Base-by-base conservation (phyloP, 2,329 filamentous ascomycete genomes). In the Didymella segeticola region DNA sequence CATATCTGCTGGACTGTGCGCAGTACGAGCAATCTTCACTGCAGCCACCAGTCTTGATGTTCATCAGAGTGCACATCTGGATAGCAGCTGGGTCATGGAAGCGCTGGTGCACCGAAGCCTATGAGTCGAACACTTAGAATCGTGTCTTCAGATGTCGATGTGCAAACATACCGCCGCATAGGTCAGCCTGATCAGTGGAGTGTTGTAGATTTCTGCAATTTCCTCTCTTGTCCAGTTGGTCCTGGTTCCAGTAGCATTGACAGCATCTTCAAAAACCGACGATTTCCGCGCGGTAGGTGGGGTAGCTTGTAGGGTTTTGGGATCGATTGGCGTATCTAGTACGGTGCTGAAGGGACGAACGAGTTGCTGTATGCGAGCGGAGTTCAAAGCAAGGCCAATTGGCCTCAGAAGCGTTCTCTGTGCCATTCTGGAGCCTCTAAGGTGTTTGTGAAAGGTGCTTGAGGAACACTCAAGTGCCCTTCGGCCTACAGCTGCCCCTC, bases 21-120 rank as follows among this genome's bases (percentile, higher is more conserved):
- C 91, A 96, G 84, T 96, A 96, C 20, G 89, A 91, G 78, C 92
- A 96, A 76, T 96, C 92, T 75, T 96, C 92, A 64, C 86, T 91
- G 77, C 92, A 96, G 41, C 92, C 92, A 48, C 92, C 92, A 8
- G 91, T 96, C 74, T 96, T 96, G 80, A 96, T 96, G 81, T 96
- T 96, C 90, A 96, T 96, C 53, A 96, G 82, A 0, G 92, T 96
- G 79, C 92, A 96, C 77, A 96, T 89, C 76, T 96, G 92, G 59
- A 96, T 90, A 23, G 90, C 87, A 39, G 87, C 82, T 6, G 92
- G 90, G 69, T 90, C 84, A 77, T 96, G 92, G 79, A 96, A 96
- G 65, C 89, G 88, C 38, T 91, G 87, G 76, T 96, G 92, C 52
- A 96, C 79, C 29, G 82, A 84, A 61, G 85, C 86, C 91, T 95